These are phyloP conservation scores for Trametes cingulata DNA, from an alignment of 768 basidiomycete species.

Conservation along the genomic window DNA sequence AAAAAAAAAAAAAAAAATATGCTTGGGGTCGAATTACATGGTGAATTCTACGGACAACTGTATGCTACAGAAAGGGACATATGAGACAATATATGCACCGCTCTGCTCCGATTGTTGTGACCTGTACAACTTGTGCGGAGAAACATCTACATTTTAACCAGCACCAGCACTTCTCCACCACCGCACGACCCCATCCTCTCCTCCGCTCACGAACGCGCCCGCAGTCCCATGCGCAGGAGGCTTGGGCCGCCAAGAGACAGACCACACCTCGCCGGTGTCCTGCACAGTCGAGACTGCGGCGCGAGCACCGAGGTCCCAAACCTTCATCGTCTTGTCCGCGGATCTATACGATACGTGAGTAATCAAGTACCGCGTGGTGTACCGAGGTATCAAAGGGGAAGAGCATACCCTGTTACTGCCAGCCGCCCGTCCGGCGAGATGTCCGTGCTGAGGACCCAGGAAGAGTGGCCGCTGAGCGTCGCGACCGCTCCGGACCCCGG, in stretches of 20 bases:
- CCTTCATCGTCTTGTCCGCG: conserved; percentile 81
- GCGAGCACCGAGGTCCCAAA: conserved; percentile 82
- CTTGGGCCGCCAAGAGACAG: conserved; percentile 76
- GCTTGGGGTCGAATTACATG: too few relatives aligned
- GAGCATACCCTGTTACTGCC: conserved; percentile 75
- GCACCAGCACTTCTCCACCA: conserved; percentile 80
- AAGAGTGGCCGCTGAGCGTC: conserved; percentile 83
- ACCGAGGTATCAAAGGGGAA: background rate
- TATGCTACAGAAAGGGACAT: too few relatives aligned
- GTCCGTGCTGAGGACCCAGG: conserved; percentile 86
- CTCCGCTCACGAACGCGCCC: conserved; percentile 72
- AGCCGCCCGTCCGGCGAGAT: conserved; percentile 81
- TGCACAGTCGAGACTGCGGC: conserved; percentile 75
- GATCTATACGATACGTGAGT: conserved; percentile 47
- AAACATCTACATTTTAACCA: conserved; percentile 25
- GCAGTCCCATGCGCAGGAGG: conserved; percentile 53
- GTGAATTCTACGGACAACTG: too few relatives aligned
- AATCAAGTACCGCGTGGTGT: background rate
- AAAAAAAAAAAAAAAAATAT: too few relatives aligned
- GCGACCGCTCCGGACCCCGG: conserved; percentile 79
- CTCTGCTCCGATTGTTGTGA: too few relatives aligned
- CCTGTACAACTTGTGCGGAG: too few relatives aligned
- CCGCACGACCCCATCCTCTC: conserved; percentile 69
- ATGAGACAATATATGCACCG: too few relatives aligned
- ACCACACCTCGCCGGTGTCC: conserved; percentile 83